These are phyloP conservation scores for Cercophora scortea DNA, from an alignment of 495 filamentous ascomycete genomes.

Conservation along the genomic window DNA sequence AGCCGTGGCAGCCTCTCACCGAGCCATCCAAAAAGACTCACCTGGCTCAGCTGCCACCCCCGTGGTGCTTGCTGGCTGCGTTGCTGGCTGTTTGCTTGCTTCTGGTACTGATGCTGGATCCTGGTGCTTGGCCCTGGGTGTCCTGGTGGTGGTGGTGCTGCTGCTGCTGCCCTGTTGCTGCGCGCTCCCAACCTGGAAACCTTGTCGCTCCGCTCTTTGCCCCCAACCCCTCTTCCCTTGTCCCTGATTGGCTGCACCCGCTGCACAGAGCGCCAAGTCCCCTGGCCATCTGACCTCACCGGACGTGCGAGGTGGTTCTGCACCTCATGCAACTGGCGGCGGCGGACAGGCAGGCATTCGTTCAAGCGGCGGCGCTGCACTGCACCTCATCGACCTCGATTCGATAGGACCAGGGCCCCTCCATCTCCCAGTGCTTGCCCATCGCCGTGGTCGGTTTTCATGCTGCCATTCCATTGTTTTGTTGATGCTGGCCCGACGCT, in stretches of 20 bases:
- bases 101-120: too few relatives aligned
- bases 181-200: slow-evolving; percentile 2
- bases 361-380: background rate
- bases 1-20: slow-evolving; percentile 8
- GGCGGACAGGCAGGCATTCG: background rate
- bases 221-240: slow-evolving; percentile 21
- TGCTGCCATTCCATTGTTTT: background rate
- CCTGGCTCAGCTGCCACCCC: slow-evolving; percentile 6
- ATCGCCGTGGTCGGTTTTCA: background rate
- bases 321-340: background rate
- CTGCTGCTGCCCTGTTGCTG: slow-evolving; percentile 1
- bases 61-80: too few relatives aligned
- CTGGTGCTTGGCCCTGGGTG: too few relatives aligned
- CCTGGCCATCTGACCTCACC: slow-evolving; percentile 31
- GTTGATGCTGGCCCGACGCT: background rate
- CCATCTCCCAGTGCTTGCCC: background rate
- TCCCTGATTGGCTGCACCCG: slow-evolving; percentile 23
- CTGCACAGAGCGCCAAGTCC: slow-evolving; percentile 22
- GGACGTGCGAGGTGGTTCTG: slow-evolving; percentile 18
- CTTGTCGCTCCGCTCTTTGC: slow-evolving; percentile 10
- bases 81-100: too few relatives aligned
- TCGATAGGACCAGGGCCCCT: background rate
- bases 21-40: slow-evolving; percentile 21
- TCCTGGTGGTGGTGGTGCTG: too few relatives aligned
- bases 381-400: background rate